A percentile compares a stretch with the other conserved stretches of the same genome.
These are phyloP conservation scores for Styphnolobium japonicum DNA, from an alignment of 306 rosid species.

Conservation along the genomic window DNA sequence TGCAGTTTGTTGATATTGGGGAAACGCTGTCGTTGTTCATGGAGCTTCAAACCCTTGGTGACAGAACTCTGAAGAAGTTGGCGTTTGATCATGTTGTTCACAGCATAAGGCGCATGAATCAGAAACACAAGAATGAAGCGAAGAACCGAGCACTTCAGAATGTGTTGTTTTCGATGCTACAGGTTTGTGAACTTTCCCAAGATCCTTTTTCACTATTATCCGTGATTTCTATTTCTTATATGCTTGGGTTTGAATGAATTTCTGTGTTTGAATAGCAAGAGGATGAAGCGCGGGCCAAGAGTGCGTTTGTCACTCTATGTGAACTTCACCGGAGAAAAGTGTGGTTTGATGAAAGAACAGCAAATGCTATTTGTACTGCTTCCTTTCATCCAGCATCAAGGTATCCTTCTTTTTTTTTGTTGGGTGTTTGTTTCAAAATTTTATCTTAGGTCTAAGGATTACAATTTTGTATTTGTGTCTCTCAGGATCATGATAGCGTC, in stretches of 20 bases:
- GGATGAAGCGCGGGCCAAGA: conserved; percentile 72
- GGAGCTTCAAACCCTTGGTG: conserved; percentile 81
- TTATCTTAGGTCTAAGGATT: background rate
- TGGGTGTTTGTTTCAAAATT: background rate
- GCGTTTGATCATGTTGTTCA: conserved; percentile 70
- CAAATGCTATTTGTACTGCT: conserved; percentile 83
- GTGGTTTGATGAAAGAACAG: conserved; percentile 91
- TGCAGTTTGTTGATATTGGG: conserved; percentile 56
- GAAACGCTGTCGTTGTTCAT: conserved; percentile 68
- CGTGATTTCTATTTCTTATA: background rate
- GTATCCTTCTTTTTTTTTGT: conserved; percentile 29
- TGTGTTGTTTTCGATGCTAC: conserved; percentile 60
- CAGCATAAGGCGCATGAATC: conserved; percentile 70
- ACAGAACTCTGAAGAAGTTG: conserved; percentile 49
- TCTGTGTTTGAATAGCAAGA: conserved; percentile 50
- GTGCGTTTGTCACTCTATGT: conserved; percentile 64
- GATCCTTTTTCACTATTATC: background rate
- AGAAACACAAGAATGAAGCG: conserved; percentile 69
- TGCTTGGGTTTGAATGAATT: background rate
- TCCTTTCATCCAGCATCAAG: conserved; percentile 75
- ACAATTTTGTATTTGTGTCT: conserved; percentile 2
- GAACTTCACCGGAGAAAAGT: conserved; percentile 76
- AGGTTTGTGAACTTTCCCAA: conserved; percentile 38
- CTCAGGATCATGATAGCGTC: conserved; percentile 86
- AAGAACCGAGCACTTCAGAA: conserved; percentile 83